These are phyloP conservation scores for Malus hybrid DNA, from an alignment of 331 rosid genomes.

Conservation along the genomic window DNA sequence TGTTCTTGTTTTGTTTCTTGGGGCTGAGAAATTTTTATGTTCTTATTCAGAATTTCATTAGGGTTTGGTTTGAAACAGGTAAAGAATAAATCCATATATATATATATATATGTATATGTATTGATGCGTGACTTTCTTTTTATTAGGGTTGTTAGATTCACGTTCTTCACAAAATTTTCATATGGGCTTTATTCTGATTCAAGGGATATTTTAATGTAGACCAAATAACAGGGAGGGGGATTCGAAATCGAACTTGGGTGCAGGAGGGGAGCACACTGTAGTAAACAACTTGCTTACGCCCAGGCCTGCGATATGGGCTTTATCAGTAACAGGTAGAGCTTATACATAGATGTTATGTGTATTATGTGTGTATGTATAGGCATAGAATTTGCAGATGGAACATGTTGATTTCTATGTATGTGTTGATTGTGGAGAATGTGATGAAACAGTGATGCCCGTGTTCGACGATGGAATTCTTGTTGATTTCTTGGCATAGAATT, in stretches of 20 bases:
- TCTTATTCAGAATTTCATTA: background rate
- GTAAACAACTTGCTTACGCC: background rate
- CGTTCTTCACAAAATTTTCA: background rate
- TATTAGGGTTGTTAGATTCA: background rate
- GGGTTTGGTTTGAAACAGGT: background rate
- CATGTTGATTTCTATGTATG: background rate
- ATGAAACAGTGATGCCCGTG: constrained; percentile 17
- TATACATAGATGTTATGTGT: background rate
- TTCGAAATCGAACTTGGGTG: background rate
- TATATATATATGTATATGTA: background rate
- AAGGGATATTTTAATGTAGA: background rate
- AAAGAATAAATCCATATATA: background rate
- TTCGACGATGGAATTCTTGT: constrained; percentile 29
- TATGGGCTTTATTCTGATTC: background rate
- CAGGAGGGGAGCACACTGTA: background rate
- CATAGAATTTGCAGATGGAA: no score
- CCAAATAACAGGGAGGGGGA: background rate
- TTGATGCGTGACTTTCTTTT: background rate
- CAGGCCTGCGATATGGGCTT: background rate
- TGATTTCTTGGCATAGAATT: constrained; percentile 17
- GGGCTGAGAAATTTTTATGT: background rate
- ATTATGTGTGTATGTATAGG: background rate
- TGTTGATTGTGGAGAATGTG: constrained; percentile 8
- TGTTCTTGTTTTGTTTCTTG: background rate
- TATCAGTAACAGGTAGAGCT: background rate